These are phyloP conservation scores for Capsicum pubescens DNA, from an alignment of 257 asterid species.

Conservation along the genomic window DNA sequence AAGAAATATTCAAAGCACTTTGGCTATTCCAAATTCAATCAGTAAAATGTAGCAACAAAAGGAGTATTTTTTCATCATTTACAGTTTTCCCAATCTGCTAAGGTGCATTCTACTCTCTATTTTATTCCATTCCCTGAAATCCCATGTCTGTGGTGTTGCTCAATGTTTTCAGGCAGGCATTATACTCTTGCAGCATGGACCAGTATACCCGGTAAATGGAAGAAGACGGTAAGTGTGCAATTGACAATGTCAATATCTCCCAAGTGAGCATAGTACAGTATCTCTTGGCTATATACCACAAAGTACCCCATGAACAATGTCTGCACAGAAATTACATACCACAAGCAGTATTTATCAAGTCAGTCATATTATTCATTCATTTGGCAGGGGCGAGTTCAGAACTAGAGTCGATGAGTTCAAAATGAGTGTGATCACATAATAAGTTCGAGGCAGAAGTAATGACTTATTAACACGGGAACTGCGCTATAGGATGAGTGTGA, in stretches of 20 bases:
- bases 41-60: background rate
- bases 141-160: background rate
- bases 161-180: background rate
- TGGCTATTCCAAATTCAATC: background rate
- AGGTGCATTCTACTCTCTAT: background rate
- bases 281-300: constrained; percentile 25
- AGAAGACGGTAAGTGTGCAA: background rate
- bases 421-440: background rate
- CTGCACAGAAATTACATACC: background rate
- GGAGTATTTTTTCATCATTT: background rate
- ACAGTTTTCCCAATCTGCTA: background rate
- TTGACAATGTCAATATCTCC: background rate
- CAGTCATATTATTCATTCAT: constrained; percentile 1
- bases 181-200: constrained; percentile 2
- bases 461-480: background rate
- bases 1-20: background rate
- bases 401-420: background rate
- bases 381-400: background rate
- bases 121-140: background rate
- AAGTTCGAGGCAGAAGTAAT: background rate
- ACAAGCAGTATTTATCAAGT: background rate
- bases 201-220: constrained; percentile 25
- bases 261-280: background rate
- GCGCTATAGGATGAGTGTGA: background rate
- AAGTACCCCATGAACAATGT: constrained; percentile 7